Evolutionary conservation across 331 rosid species (phyloP).

Genomic region (Pyrus hybrid): DNA sequence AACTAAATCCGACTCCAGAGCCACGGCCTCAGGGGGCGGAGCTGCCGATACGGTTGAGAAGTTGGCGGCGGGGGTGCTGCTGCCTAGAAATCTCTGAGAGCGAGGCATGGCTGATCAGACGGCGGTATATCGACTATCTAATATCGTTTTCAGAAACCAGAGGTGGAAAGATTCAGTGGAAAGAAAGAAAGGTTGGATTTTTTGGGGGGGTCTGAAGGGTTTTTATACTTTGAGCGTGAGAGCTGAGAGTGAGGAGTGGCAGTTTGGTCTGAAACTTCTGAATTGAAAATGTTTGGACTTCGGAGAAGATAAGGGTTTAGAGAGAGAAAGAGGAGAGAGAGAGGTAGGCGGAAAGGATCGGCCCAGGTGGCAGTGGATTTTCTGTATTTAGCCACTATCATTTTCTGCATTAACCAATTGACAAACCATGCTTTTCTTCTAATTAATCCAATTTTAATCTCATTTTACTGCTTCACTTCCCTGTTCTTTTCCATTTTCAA

Average conservation of each 20-base stretch:
- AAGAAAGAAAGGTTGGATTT: background rate
- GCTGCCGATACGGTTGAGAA: slow-evolving; percentile 16
- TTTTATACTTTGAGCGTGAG: background rate
- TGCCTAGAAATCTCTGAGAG: slow-evolving; percentile 20
- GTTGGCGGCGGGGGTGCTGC: background rate
- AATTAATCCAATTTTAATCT: background rate
- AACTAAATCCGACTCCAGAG: slow-evolving; percentile 64
- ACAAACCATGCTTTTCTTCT: background rate
- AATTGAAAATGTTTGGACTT: background rate
- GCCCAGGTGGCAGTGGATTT: background rate
- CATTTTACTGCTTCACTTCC: background rate
- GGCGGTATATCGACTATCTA: background rate
- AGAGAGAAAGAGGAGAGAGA: background rate
- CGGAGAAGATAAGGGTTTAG: background rate
- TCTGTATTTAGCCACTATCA: background rate
- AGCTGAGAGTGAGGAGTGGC: background rate
- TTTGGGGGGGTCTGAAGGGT: background rate
- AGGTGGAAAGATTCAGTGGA: background rate
- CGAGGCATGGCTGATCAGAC: slow-evolving; percentile 38
- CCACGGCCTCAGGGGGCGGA: slow-evolving; percentile 60
- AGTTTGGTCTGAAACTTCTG: background rate
- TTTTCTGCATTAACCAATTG: background rate
- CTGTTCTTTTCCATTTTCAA: background rate
- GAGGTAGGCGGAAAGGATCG: background rate
- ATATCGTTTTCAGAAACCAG: background rate